A percentile compares a stretch with the other conserved stretches of the same genome.
Conservation (phyloP, 768 basidiomycete genomes). For the Pleurotus tuber-regium region DNA sequence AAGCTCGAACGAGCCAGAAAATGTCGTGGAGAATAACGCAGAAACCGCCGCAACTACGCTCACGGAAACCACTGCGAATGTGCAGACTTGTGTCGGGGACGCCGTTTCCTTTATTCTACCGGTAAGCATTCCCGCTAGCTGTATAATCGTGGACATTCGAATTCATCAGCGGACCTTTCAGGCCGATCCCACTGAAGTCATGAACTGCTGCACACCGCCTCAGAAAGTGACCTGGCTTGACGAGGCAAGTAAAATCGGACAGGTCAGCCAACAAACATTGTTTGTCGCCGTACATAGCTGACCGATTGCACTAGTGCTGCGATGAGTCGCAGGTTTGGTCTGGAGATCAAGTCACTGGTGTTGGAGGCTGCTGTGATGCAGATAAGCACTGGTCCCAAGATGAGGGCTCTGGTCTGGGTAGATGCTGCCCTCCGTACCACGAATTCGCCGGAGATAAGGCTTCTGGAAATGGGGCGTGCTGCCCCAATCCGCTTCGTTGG, state of each 20-base stretch:
- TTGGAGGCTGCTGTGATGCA: slow-evolving; percentile 1
- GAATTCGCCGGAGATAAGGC: slow-evolving; percentile 8
- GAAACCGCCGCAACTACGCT: not conserved
- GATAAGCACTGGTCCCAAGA: slow-evolving; percentile 10
- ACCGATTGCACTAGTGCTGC: not conserved
- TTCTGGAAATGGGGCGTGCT: slow-evolving; percentile 1
- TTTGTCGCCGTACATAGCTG: not conserved
- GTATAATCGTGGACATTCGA: no score
- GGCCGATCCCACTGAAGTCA: not conserved
- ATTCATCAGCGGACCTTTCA: not conserved
- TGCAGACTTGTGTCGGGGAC: not conserved
- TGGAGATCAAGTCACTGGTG: not conserved
- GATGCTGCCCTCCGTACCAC: slow-evolving; percentile 2
- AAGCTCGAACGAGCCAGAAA: not conserved
- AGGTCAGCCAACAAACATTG: not conserved
- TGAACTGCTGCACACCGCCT: not conserved
- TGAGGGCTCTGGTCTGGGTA: slow-evolving; percentile 1
- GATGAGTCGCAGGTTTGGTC: not conserved
- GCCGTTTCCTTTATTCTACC: not conserved
- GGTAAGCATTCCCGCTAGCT: no score
- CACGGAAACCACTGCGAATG: not conserved
- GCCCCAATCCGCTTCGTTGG: slow-evolving; percentile 3
- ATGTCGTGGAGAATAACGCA: not conserved
- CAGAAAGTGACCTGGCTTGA: slow-evolving; percentile 7
- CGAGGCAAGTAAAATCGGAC: slow-evolving; percentile 1